Evolutionary conservation across 1,284 basidiomycete genomes (phyloP).

Genomic region (Tilletia caries): DNA sequence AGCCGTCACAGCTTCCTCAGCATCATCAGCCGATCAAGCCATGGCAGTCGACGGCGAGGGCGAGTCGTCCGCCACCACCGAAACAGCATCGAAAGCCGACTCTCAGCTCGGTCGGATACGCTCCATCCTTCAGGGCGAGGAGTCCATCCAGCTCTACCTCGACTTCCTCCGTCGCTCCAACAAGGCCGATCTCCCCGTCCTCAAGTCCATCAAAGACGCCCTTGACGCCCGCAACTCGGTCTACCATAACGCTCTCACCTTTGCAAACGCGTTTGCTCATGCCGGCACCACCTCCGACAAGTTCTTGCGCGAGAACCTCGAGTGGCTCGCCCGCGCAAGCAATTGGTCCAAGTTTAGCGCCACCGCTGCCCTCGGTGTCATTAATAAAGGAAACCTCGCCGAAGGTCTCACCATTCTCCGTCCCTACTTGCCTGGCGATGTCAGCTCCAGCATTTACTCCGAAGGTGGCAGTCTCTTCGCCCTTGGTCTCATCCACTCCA

Average conservation of each 20-base stretch:
- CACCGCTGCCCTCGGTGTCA: slow-evolving; percentile 51
- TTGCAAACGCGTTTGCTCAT: slow-evolving; percentile 53
- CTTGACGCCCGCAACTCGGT: slow-evolving; percentile 52
- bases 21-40: slow-evolving; percentile 22
- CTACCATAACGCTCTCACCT: slow-evolving; percentile 52
- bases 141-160: slow-evolving; percentile 52
- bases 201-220: slow-evolving; percentile 50
- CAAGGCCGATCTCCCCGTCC: slow-evolving; percentile 49
- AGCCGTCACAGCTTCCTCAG: slow-evolving; percentile 20
- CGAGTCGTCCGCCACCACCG: slow-evolving; percentile 13
- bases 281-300: slow-evolving; percentile 53
- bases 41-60: slow-evolving; percentile 27
- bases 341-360: slow-evolving; percentile 55
- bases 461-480: slow-evolving; percentile 52
- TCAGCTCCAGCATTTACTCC: slow-evolving; percentile 48
- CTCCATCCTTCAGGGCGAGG: slow-evolving; percentile 48
- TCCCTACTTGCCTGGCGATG: slow-evolving; percentile 51
- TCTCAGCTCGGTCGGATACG: slow-evolving; percentile 37
- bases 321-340: slow-evolving; percentile 53
- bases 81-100: slow-evolving; percentile 28
- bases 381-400: slow-evolving; percentile 52
- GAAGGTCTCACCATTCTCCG: slow-evolving; percentile 49
- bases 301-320: slow-evolving; percentile 53
- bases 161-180: slow-evolving; percentile 51
- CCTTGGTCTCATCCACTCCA: slow-evolving; percentile 52